Base-by-base conservation (phyloP, 768 basidiomycete genomes). In the Lactarius sp. region DNA sequence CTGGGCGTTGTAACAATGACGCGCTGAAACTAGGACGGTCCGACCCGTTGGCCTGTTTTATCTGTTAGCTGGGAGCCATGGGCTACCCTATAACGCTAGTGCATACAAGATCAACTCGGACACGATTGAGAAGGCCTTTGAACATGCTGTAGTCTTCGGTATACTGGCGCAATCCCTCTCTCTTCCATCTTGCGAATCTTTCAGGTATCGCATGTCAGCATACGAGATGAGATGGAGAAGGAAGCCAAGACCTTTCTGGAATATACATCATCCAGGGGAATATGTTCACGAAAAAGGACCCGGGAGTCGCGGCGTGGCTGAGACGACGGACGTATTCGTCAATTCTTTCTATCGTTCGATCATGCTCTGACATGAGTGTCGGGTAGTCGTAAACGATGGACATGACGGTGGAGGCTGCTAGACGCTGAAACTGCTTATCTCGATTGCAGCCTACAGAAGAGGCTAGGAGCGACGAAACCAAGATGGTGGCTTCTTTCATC, bases 351-450 rank as follows among this genome's bases (percentile, higher is more conserved):
- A 61, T 8, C 2, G 27, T 44, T 1, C 22, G 41, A 22, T 56
- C 44, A 33, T 61, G 6, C 7, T 50, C 42, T 22, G 60, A 61
- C 34, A n/a, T n/a, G 27, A 61, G 16, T 6, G 54, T 61, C 12
- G 60, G 52, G 27, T 56, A 55, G 51, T 66, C 68, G 56, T 75
- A 75, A 5, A 67, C 61, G 22, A 69, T 60, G 4, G 73, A 56
- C 65, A 75, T 64, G 13, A 73, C 66, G 0, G 58, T 59, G 1
- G 75, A 75, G 1, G 75, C 70, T 6, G 69, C 63, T 1, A 68
- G 46, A 22, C 74, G 73, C 36, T 37, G 41, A 37, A 75, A 46
- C 59, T 75, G 71, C 4, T 71, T 66, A 27, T 72, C 69, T 73
- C 73, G 75, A 10, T 59, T 56, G 6, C 63, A 36, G 22, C 34